phyloP scores from a whole-genome alignment of 2,329 filamentous ascomycete genomes.

The Paraconiothyrium brasiliense region DNA sequence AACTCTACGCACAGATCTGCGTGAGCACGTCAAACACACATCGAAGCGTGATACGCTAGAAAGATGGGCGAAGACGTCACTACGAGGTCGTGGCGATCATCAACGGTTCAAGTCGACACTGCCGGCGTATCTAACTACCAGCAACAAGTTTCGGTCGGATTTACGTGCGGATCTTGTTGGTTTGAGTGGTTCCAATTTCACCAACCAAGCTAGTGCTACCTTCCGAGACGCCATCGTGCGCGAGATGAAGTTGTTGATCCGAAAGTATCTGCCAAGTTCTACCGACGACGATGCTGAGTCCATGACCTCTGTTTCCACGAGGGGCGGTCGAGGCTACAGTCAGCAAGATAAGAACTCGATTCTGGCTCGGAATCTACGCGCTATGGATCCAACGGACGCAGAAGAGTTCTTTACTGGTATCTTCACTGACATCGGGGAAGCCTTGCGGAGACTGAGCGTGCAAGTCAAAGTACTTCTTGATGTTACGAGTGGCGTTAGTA shows the following conservation, averaged over 20 bases:
- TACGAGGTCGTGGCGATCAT: constrained; percentile 74
- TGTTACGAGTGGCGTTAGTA: constrained; percentile 79
- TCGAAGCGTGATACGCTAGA: constrained; percentile 78
- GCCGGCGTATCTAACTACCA: constrained; percentile 81
- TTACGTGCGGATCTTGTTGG: constrained; percentile 78
- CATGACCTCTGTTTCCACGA: constrained; percentile 84
- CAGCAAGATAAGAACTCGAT: constrained; percentile 91
- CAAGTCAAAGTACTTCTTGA: constrained; percentile 96
- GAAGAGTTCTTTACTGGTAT: constrained; percentile 83
- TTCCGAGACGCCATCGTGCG: constrained; percentile 86
- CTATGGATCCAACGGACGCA: constrained; percentile 83
- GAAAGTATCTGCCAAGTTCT: constrained; percentile 86
- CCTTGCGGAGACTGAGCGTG: constrained; percentile 82
- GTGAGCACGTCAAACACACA: constrained; percentile 79
- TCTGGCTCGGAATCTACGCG: constrained; percentile 85
- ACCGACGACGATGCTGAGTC: constrained; percentile 94
- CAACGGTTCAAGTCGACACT: constrained; percentile 73
- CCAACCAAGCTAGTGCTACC: constrained; percentile 79
- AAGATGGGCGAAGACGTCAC: constrained; percentile 82
- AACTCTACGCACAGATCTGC: constrained; percentile 80
- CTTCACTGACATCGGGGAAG: constrained; percentile 89
- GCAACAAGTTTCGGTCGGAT: constrained; percentile 73
- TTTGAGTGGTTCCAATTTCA: constrained; percentile 81
- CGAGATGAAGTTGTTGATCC: constrained; percentile 86
- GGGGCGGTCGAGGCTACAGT: constrained; percentile 69